A percentile compares a stretch with the other conserved stretches of the same genome.
Evolutionary conservation across 768 basidiomycete species (phyloP).

Genomic region (Cystofilobasidium ferigula): DNA sequence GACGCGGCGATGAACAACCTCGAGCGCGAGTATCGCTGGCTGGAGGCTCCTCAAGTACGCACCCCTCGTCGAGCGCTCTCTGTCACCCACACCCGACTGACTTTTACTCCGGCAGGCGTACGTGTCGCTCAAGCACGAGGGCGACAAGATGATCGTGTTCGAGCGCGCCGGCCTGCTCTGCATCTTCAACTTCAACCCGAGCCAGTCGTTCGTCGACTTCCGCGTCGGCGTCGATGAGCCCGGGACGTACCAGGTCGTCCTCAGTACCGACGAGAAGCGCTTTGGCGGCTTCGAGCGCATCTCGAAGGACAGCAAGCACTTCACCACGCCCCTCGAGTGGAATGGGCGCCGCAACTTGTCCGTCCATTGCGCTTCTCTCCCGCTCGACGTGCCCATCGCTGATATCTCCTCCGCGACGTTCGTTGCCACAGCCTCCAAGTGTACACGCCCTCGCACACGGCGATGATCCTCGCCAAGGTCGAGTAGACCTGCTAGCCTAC

Average conservation of each 20-base stretch:
- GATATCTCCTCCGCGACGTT: neutral
- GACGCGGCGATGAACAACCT: conserved; percentile 81
- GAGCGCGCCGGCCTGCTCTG: conserved; percentile 90
- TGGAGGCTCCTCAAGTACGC: conserved; percentile 62
- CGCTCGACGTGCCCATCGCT: conserved; percentile 11
- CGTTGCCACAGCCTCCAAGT: conserved; percentile 43
- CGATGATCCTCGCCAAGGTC: conserved; percentile 48
- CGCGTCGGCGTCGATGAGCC: conserved; percentile 72
- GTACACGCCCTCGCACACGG: conserved; percentile 59
- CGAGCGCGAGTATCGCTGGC: conserved; percentile 74
- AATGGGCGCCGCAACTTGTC: conserved; percentile 76
- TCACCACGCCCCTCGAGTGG: conserved; percentile 82
- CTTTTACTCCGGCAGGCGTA: conserved; percentile 50
- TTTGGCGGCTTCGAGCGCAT: conserved; percentile 88
- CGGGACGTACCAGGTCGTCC: conserved; percentile 70
- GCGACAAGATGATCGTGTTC: conserved; percentile 83
- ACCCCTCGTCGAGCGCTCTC: neutral
- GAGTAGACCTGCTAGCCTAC: neutral
- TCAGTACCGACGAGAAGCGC: conserved; percentile 71
- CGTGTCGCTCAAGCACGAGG: conserved; percentile 85
- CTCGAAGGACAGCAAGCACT: conserved; percentile 51
- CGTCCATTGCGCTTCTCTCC: neutral
- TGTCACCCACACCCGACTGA: neutral
- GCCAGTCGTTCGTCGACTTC: conserved; percentile 84
- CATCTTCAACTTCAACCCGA: conserved; percentile 93